Evolutionary conservation across 768 basidiomycete species (phyloP).

Genomic region (Pleurotus cornucopiae): DNA sequence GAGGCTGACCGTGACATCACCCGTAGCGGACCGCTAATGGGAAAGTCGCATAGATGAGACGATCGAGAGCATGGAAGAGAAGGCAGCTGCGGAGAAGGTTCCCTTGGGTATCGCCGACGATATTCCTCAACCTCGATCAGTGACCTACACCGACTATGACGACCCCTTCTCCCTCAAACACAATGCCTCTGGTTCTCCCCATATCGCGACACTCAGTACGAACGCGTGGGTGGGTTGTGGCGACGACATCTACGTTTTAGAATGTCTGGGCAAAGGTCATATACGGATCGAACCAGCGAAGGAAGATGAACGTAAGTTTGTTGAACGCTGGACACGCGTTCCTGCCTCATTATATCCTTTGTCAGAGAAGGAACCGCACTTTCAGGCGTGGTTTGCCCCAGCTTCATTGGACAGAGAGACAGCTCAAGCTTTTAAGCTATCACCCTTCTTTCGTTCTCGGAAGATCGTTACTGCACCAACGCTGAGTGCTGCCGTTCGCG

Average conservation of each 20-base stretch:
- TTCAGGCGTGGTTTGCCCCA: slow-evolving; percentile 52
- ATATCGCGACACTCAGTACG: slow-evolving; percentile 48
- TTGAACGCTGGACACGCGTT: background rate
- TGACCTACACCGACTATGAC: slow-evolving; percentile 76
- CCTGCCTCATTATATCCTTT: background rate
- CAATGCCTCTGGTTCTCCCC: slow-evolving; percentile 46
- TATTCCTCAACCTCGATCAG: slow-evolving; percentile 52
- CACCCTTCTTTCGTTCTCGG: slow-evolving; percentile 52
- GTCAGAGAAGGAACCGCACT: slow-evolving; percentile 29
- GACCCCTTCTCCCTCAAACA: slow-evolving; percentile 59
- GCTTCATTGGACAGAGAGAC: slow-evolving; percentile 40
- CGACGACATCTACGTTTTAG: slow-evolving; percentile 63
- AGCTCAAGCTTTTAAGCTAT: slow-evolving; percentile 39
- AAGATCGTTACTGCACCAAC: slow-evolving; percentile 48
- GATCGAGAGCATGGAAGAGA: slow-evolving; percentile 39
- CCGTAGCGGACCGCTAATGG: background rate
- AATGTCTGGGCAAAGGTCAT: slow-evolving; percentile 67
- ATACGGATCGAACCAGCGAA: slow-evolving; percentile 53
- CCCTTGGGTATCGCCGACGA: slow-evolving; percentile 21
- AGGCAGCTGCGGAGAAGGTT: slow-evolving; percentile 26
- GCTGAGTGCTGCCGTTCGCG: slow-evolving; percentile 59
- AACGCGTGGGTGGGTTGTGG: slow-evolving; percentile 84
- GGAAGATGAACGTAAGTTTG: slow-evolving; percentile 28
- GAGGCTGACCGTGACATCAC: slow-evolving; percentile 10
- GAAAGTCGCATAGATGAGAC: slow-evolving; percentile 42